Percentiles rank a stretch among this genome's conserved stretches.
phyloP scores from a whole-genome alignment of 2,329 filamentous ascomycete genomes.

The Fusarium annulatum region DNA sequence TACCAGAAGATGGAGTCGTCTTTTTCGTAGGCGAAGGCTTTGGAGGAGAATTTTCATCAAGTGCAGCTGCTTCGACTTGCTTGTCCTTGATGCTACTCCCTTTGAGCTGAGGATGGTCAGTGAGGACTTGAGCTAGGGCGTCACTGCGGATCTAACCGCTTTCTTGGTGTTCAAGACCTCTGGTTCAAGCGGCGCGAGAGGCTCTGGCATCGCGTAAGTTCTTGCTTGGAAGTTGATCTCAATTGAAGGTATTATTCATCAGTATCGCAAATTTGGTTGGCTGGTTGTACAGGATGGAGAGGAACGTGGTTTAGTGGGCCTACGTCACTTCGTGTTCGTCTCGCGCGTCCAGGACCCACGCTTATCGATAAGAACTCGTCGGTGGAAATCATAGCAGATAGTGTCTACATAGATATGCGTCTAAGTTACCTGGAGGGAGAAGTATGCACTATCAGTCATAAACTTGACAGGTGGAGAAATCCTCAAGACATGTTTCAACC shows the following conservation, averaged over 20 bases:
- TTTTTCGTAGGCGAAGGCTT: no score
- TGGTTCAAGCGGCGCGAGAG: not conserved
- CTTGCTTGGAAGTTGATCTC: not conserved
- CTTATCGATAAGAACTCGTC: not conserved
- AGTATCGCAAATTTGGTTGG: not conserved
- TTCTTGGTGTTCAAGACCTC: no score
- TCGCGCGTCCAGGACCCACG: not conserved
- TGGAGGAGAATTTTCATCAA: no score
- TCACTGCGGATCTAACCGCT: no score
- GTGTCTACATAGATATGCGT: not conserved
- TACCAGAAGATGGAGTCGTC: no score
- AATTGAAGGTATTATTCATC: not conserved
- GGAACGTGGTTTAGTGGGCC: not conserved
- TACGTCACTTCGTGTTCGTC: not conserved
- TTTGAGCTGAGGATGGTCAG: no score
- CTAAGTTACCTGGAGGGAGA: fast-evolving
- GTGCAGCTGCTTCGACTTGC: no score
- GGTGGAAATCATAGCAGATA: not conserved
- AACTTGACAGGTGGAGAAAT: no score
- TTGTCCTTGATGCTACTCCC: no score
- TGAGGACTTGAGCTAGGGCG: no score
- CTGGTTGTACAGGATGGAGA: not conserved
- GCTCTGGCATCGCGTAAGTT: not conserved
- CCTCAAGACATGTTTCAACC: not conserved
- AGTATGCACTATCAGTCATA: fast-evolving